Conservation (phyloP, 148 eudicot species). For the Suaeda aralocaspica region DNA sequence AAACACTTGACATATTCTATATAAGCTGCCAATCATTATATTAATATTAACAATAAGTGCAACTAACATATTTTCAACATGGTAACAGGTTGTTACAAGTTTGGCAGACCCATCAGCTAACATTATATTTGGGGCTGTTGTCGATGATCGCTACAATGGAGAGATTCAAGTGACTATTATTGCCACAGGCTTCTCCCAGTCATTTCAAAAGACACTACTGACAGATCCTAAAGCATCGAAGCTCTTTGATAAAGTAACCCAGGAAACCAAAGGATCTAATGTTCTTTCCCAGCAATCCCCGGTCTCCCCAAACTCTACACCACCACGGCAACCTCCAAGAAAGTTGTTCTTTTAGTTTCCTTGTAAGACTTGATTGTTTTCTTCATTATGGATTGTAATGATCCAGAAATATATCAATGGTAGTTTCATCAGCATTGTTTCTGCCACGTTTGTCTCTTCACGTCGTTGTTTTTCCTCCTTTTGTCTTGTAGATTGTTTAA, state of each 20-base stretch:
- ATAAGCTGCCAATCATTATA: no score
- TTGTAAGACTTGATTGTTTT: background rate
- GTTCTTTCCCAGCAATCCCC: slow-evolving; percentile 31
- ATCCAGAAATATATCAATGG: no score
- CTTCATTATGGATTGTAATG: slow-evolving; percentile 11
- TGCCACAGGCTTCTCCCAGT: slow-evolving; percentile 92
- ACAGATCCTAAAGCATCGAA: slow-evolving; percentile 73
- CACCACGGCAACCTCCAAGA: slow-evolving; percentile 51
- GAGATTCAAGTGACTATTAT: slow-evolving; percentile 93
- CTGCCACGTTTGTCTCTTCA: no score
- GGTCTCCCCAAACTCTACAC: slow-evolving; percentile 33
- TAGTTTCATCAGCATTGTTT: no score
- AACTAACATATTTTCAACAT: background rate
- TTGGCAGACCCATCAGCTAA: slow-evolving; percentile 97
- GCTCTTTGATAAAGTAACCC: slow-evolving; percentile 46
- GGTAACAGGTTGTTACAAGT: slow-evolving; percentile 86
- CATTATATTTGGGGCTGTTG: slow-evolving; percentile 98
- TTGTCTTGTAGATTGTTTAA: no score
- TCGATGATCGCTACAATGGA: slow-evolving; percentile 93
- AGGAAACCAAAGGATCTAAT: slow-evolving; percentile 42
- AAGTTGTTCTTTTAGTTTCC: slow-evolving; percentile 62
- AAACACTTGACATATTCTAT: no score
- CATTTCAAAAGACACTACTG: slow-evolving; percentile 82
- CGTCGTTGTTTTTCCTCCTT: no score
- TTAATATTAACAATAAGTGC: no score